A percentile compares a stretch with the other conserved stretches of the same genome.
These are phyloP conservation scores for Phytophthora capsici DNA, from an alignment of 352 stramenopile genomes.

Conservation along the genomic window DNA sequence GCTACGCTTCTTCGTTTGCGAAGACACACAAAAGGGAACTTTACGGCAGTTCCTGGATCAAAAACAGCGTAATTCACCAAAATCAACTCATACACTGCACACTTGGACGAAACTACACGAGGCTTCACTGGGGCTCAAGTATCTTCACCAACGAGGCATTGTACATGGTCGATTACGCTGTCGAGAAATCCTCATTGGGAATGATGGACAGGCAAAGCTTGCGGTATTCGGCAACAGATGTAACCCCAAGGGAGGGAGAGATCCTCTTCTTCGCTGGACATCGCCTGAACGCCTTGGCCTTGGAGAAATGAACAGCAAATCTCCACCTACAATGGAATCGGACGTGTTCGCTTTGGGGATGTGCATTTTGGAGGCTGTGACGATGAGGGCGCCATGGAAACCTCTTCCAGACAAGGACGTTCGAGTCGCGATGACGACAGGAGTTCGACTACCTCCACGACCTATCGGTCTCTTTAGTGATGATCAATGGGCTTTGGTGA, in stretches of 20 bases:
- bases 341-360: slow-evolving; percentile 27
- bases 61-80: too few species aligned
- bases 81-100: not conserved
- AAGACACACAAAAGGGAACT: slow-evolving; percentile 4
- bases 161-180: slow-evolving; percentile 18
- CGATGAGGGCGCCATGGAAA: slow-evolving; percentile 16
- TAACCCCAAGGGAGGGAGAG: not conserved
- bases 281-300: slow-evolving; percentile 21
- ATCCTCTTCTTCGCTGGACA: slow-evolving; percentile 21
- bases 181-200: slow-evolving; percentile 22
- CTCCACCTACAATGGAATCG: slow-evolving; percentile 10
- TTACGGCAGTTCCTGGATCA: slow-evolving; percentile 15
- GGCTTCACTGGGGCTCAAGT: slow-evolving; percentile 25
- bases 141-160: slow-evolving; percentile 28
- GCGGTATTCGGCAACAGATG: slow-evolving; percentile 9
- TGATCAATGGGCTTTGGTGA: slow-evolving; percentile 13
- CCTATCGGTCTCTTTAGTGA: slow-evolving; percentile 15
- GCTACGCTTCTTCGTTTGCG: slow-evolving; percentile 22
- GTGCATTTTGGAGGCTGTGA: slow-evolving; percentile 27
- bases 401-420: slow-evolving; percentile 12
- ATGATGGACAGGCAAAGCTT: slow-evolving; percentile 25
- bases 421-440: not conserved
- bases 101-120: slow-evolving; percentile 29
- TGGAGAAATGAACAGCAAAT: not conserved
- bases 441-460: slow-evolving; percentile 5